Percentiles rank a stretch among this genome's conserved stretches.
phyloP scores from a whole-genome alignment of 2,329 filamentous ascomycete species.

The Ascosphaera apis region DNA sequence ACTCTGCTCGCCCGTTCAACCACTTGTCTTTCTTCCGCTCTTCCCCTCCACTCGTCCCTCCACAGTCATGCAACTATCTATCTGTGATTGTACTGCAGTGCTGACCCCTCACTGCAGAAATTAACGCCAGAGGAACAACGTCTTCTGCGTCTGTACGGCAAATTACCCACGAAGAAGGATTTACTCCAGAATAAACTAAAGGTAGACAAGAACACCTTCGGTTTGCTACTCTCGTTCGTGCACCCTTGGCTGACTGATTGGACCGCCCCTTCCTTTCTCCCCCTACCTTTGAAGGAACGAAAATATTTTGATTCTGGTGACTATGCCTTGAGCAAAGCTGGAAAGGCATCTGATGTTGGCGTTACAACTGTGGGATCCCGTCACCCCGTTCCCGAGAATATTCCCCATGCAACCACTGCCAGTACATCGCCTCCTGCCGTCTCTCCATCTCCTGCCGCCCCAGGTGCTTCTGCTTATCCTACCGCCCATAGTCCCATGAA shows the following conservation, averaged over 20 bases:
- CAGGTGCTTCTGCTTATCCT: constrained; percentile 15
- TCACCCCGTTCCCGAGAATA: constrained; percentile 86
- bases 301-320: constrained; percentile 97
- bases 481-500: constrained; percentile 56
- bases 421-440: constrained; percentile 13
- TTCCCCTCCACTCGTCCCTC: too few species aligned
- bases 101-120: constrained; percentile 32
- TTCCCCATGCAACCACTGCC: constrained; percentile 64
- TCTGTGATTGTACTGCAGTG: neutral
- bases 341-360: constrained; percentile 84
- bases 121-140: constrained; percentile 88
- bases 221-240: neutral
- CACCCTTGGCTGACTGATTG: neutral
- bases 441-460: constrained; percentile 11
- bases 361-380: constrained; percentile 84
- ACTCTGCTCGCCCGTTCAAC: too few species aligned
- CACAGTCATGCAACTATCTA: too few species aligned
- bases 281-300: constrained; percentile 40
- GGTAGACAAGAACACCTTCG: constrained; percentile 17
- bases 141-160: constrained; percentile 91
- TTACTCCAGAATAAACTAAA: constrained; percentile 96
- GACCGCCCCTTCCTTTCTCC: neutral
- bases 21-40: neutral
- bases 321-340: constrained; percentile 90
- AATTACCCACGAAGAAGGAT: constrained; percentile 89